A percentile compares a stretch with the other conserved stretches of the same genome.
phyloP scores from a whole-genome alignment of 2,329 filamentous ascomycete genomes.

The Neopestalotiopsis sp. region DNA sequence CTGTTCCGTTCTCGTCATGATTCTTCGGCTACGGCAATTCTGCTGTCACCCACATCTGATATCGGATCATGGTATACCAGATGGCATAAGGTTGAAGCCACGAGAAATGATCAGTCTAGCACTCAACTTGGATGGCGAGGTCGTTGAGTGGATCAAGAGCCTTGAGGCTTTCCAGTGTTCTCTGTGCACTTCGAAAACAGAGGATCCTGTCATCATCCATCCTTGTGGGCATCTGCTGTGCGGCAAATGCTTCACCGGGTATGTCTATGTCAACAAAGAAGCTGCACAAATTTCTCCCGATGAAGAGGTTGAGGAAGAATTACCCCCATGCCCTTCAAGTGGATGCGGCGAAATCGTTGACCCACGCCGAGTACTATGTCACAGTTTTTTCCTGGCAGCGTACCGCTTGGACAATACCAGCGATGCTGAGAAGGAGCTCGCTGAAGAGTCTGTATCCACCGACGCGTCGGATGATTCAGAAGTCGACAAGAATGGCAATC shows the following conservation, averaged over 20 bases:
- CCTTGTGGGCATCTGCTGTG: slow-evolving; percentile 38
- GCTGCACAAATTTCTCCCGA: not conserved
- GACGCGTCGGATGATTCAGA: slow-evolving; percentile 23
- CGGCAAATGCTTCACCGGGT: slow-evolving; percentile 30
- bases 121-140: slow-evolving; percentile 20
- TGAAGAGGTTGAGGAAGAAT: slow-evolving; percentile 7
- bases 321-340: not conserved
- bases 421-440: slow-evolving; percentile 11
- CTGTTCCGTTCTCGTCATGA: slow-evolving; percentile 77
- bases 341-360: slow-evolving; percentile 23
- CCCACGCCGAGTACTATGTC: slow-evolving; percentile 29
- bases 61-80: slow-evolving; percentile 42
- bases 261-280: slow-evolving; percentile 22
- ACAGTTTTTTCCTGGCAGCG: slow-evolving; percentile 29
- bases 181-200: slow-evolving; percentile 26
- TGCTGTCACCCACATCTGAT: slow-evolving; percentile 81
- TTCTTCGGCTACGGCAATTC: slow-evolving; percentile 80
- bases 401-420: slow-evolving; percentile 21
- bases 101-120: slow-evolving; percentile 35
- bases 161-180: slow-evolving; percentile 29
- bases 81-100: slow-evolving; percentile 28
- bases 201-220: slow-evolving; percentile 32
- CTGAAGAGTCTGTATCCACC: slow-evolving; percentile 15
- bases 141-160: slow-evolving; percentile 26
- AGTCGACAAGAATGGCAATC: slow-evolving; percentile 21